Evolutionary conservation across 2,329 filamentous ascomycete genomes (phyloP).

Genomic region (Akanthomyces dipterigenus): DNA sequence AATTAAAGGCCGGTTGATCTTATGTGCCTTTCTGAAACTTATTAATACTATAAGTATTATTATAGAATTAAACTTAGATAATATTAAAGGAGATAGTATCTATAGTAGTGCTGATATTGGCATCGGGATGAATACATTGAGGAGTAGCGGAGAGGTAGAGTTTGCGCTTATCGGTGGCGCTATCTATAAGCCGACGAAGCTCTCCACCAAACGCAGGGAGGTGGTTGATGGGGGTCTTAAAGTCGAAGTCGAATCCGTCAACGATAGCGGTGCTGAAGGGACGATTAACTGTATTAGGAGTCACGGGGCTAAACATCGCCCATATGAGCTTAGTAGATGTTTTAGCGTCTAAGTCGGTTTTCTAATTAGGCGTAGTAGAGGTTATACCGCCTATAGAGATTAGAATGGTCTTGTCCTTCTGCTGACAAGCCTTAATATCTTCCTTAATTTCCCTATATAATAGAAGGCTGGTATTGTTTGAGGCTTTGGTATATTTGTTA

Average conservation of each 20-base stretch:
- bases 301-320: conserved; percentile 60
- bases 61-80: conserved; percentile 60
- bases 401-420: conserved; percentile 59
- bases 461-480: conserved; percentile 45
- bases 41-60: conserved; percentile 57
- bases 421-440: conserved; percentile 55
- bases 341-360: conserved; percentile 41
- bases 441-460: not conserved
- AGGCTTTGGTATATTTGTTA: conserved; percentile 52
- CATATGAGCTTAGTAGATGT: conserved; percentile 57
- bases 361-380: conserved; percentile 62
- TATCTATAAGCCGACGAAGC: conserved; percentile 50
- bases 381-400: conserved; percentile 66
- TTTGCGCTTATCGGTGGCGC: conserved; percentile 41
- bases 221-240: conserved; percentile 54
- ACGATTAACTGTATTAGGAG: conserved; percentile 40
- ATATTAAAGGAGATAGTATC: conserved; percentile 51
- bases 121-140: conserved; percentile 61
- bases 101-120: conserved; percentile 50
- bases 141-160: conserved; percentile 61
- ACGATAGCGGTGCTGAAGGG: conserved; percentile 61
- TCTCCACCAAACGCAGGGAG: conserved; percentile 53
- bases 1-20: conserved; percentile 52
- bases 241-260: conserved; percentile 73
- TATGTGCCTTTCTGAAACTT: conserved; percentile 38